These are phyloP conservation scores for Cynara cardunculus DNA, from an alignment of 129 eudicot genomes.

Conservation along the genomic window DNA sequence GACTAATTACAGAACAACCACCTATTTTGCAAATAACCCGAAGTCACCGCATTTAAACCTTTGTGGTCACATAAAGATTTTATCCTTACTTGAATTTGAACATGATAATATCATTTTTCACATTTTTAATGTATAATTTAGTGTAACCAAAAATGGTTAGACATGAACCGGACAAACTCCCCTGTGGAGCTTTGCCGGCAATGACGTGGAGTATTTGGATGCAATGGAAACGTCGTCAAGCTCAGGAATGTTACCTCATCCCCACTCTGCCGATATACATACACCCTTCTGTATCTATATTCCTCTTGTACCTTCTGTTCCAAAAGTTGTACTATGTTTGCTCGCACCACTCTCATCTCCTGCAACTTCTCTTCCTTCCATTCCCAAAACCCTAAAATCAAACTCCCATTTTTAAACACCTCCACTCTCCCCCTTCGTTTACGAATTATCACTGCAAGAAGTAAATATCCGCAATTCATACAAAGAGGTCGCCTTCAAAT, in stretches of 20 bases:
- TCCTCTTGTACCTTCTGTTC: neutral
- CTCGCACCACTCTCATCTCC: conserved; percentile 48
- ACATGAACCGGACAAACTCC: neutral
- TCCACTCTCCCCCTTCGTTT: neutral
- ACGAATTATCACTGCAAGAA: neutral
- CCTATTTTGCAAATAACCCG: too few relatives aligned
- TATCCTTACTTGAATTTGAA: too few relatives aligned
- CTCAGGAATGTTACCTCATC: conserved; percentile 5
- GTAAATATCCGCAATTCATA: neutral
- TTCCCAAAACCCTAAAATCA: conserved; percentile 28
- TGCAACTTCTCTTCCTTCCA: conserved; percentile 54
- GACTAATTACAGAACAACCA: too few relatives aligned
- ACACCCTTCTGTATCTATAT: neutral
- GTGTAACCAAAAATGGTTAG: neutral
- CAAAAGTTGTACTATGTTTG: conserved; percentile 40
- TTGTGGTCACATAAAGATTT: too few relatives aligned
- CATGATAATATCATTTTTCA: too few relatives aligned
- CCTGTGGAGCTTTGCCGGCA: neutral
- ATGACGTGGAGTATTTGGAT: conserved; percentile 24
- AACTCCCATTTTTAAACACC: conserved; percentile 3
- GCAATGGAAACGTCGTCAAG: conserved; percentile 21
- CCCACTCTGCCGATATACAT: neutral
- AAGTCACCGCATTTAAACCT: too few relatives aligned
- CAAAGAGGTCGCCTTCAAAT: conserved; percentile 30
- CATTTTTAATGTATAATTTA: too few relatives aligned